These are phyloP conservation scores for Planoprotostelium fungivorum DNA, from an alignment of 78 protist genomes.

Conservation along the genomic window DNA sequence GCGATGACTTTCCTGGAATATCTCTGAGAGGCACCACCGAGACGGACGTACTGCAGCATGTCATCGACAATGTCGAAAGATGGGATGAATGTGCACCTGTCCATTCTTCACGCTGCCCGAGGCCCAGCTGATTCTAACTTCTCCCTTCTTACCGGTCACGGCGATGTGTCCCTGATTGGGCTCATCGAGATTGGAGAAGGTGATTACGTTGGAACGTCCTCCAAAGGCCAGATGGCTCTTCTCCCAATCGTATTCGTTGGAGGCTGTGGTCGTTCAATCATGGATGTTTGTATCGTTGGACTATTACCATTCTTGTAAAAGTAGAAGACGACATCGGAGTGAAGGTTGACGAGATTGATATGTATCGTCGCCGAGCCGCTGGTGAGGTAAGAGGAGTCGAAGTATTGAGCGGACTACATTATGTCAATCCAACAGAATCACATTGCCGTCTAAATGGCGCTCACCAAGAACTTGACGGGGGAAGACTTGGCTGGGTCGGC, in stretches of 20 bases:
- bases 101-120: neutral
- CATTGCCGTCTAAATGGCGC: no score
- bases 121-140: constrained; percentile 2
- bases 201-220: neutral
- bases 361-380: neutral
- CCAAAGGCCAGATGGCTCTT: neutral
- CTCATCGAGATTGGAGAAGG: neutral
- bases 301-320: neutral
- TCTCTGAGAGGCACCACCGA: neutral
- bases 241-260: neutral
- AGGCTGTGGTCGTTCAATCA: no score
- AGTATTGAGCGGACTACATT: neutral
- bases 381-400: neutral
- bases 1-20: neutral
- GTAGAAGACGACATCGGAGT: neutral
- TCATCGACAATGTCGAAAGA: neutral
- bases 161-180: neutral
- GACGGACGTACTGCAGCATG: neutral
- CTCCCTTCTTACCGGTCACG: neutral
- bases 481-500: neutral
- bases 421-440: no score
- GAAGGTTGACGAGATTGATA: neutral
- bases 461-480: neutral
- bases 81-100: neutral
- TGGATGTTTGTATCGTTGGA: neutral